Base-by-base conservation (phyloP, 192 early-diverging fungal genomes). In the Powellomyces hirtus region DNA sequence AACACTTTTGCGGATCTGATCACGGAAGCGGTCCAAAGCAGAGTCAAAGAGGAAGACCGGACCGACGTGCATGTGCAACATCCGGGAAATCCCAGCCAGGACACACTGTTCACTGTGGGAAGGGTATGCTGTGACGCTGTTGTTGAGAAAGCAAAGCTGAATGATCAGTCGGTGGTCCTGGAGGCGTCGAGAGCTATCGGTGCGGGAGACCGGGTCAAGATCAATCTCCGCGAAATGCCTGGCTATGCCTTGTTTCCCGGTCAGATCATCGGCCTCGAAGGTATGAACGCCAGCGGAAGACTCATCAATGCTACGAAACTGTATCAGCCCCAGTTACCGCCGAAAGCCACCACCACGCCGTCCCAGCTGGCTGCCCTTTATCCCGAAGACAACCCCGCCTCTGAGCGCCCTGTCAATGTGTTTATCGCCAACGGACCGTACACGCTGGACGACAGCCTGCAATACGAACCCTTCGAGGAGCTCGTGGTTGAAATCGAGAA, bases 241-340 rank as follows among this genome's bases (percentile, higher is more conserved):
- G 69, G 60, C n/a, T 90, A 84, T 68, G 71, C 84, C 36, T 79
- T 98, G 27, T 97, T 97, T 65, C 95, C 94, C 1, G 97, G 97
- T 27, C 95, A 96, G 72, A 75, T 95, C 46, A 79, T 94, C 26
- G 92, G 85, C 1, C 64, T 93, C 4, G 78, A 86, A 45, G 94
- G 90, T 1, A 81, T 67, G 76, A 93, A 84, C 60, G 49, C 65
- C 31, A 62, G 64, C 45, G 75, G 74, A 13, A 31, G 62, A 4
- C 7, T 46, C 18, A 34, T 83, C 31, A 57, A 69, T 33, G 78
- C 75, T 5, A 50, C 71, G 7, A 55, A 75, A 40, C 34, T 82
- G 8, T 38, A 70, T 27, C 52, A 50, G 13, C 70, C 84, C 18
- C 79, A 81, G 22, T 45, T 53, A 4, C 83, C 89, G 24, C 85